Conservation (phyloP, 2,329 filamentous ascomycete genomes). For the Fusarium oxysporum region DNA sequence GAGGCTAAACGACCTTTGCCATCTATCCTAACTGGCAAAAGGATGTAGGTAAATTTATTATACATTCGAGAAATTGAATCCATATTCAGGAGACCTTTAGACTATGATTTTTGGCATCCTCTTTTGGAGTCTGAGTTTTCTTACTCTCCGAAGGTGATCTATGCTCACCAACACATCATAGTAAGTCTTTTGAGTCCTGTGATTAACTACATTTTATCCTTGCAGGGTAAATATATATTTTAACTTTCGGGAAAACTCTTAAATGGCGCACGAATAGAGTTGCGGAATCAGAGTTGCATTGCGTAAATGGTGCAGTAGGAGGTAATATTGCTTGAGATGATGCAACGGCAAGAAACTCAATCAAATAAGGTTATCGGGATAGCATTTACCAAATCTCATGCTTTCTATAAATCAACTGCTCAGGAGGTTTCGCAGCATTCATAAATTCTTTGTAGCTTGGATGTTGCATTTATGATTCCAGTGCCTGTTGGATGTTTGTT, state of each 20-base stretch:
- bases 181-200: not conserved
- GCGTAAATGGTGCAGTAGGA: not conserved
- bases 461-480: not conserved
- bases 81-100: not conserved
- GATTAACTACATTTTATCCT: not conserved
- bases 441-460: not conserved
- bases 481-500: not conserved
- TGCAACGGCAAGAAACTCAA: not conserved
- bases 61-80: too few relatives aligned
- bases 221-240: fast-evolving
- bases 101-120: fast-evolving
- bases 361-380: fast-evolving
- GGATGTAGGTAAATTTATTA: too few relatives aligned
- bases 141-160: too few relatives aligned
- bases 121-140: too few relatives aligned
- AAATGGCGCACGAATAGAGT: fast-evolving
- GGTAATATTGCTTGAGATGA: not conserved
- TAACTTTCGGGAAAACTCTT: fast-evolving
- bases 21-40: too few relatives aligned
- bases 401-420: fast-evolving
- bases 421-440: not conserved
- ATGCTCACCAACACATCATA: not conserved
- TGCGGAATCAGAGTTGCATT: not conserved
- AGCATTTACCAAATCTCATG: fast-evolving
- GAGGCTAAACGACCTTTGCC: too few relatives aligned